Base-by-base conservation (phyloP, 2,329 filamentous ascomycete species). In the Zasmidium cellare region DNA sequence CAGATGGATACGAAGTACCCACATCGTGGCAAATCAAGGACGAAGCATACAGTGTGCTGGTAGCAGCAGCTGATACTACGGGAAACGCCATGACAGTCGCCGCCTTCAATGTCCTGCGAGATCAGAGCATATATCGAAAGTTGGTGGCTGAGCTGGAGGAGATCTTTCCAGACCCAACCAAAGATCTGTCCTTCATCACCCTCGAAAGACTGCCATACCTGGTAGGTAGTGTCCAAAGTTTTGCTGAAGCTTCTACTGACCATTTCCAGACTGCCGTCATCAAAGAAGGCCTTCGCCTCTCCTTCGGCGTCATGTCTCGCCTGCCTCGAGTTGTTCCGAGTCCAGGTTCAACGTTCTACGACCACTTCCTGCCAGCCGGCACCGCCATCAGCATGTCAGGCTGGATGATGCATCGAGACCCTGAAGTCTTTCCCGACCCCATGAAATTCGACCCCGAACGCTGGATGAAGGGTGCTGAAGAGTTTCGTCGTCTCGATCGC, bases 241-340 rank as follows among this genome's bases (percentile, higher is more conserved):
- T 16, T 12, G 14, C 23, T 47, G 38, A 11, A 18, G 44, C 11
- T 9, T 16, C 46, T 16, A 25, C 38, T 38, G 0, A 38, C n/a
- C 14, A 3, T 16, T 2, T 35, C 50, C 48, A 71, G 67, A 72
- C 67, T 46, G 71, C 54, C 12, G 68, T 75, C 3, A 68, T 75
- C 47, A 75, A 75, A 53, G 73, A 76, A 62, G 72, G 61, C 12
- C 62, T 76, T 11, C 67, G 76, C 67, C 46, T 49, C 11, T 49
- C 46, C 22, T 74, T 67, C 56, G 72, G 71, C 22, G 69, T 74
- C 24, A 54, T 65, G 22, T 71, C 71, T 3, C 66, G 71, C 11
- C 67, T 77, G 20, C 70, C 72, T 14, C 65, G 74, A 19, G 67
- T 74, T 3, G 70, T 74, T 3, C 73, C 73, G 2, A 54, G 67